Base-by-base conservation (phyloP, 345 rosid species). In the Dimocarpus longan region DNA sequence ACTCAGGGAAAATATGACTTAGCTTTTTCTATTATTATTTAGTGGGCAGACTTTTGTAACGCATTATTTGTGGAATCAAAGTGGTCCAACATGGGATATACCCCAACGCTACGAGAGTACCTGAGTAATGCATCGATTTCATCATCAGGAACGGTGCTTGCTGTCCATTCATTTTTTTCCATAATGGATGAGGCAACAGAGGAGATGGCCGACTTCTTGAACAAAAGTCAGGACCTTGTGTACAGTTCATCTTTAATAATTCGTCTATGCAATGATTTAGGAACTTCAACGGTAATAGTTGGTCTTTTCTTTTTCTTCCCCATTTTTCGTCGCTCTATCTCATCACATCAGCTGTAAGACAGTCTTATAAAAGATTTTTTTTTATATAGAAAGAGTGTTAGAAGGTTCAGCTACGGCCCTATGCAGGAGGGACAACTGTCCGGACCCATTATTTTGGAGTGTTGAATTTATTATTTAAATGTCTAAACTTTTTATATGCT, bases 11-110 rank as follows among this genome's bases (percentile, higher is more conserved):
- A 46, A 32, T 1, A 32, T 2, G 37, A 32, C 37, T 46, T 46
- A 46, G 52, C 12, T 7, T 11, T 7, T 7, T 46, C 0, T 46
- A 11, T 46, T 46, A 15, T 44, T 32, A 64, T 68, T 1, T 59
- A 90, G 93, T 90, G 93, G 93, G 78, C 80, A 70, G 90, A 84
- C 5, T 87, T 87, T 56, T 90, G 92, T 75, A 67, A 86, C 42
- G 71, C 91, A 11, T 57, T 88, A 44, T 76, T 86, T 2, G 79
- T 80, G 80, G 93, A 89, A 84, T 88, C 93, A 54, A 84, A 82
- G 66, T 90, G 93, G 93, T 73, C 71, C 68, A 56, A 56, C 9
- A 32, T 56, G 32, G 87, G 87, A 22, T 24, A 85, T 19, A 77
- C 71, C 3, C 89, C 93, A 19, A 71, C 89, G 1, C 66, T 90